Percentiles rank a stretch among this genome's conserved stretches.
These are phyloP conservation scores for Kalmusia sp. DNA, from an alignment of 2,329 filamentous ascomycete genomes.

Conservation along the genomic window DNA sequence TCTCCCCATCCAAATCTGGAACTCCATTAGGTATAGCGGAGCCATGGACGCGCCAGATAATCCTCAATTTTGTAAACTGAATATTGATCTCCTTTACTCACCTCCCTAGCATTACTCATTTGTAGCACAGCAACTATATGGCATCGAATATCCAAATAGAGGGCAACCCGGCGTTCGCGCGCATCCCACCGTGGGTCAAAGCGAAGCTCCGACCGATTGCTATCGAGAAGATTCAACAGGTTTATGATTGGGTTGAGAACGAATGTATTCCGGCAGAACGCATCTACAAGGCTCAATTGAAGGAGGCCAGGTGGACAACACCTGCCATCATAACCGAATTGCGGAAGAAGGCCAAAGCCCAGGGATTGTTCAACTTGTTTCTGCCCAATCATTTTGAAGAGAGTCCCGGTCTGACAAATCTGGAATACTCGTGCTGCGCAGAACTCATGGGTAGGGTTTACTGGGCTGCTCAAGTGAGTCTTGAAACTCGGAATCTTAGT, in stretches of 20 bases:
- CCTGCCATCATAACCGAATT: slow-evolving; percentile 52
- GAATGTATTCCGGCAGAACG: slow-evolving; percentile 54
- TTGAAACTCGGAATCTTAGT: not conserved
- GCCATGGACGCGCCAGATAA: slow-evolving; percentile 20
- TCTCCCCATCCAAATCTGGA: slow-evolving; percentile 11
- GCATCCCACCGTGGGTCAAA: slow-evolving; percentile 55
- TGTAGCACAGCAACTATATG: slow-evolving; percentile 16
- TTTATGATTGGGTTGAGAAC: slow-evolving; percentile 53
- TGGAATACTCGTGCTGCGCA: slow-evolving; percentile 55
- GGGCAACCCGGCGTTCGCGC: slow-evolving; percentile 46
- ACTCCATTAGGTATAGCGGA: slow-evolving; percentile 20
- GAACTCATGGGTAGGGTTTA: slow-evolving; percentile 57
- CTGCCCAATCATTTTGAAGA: slow-evolving; percentile 51
- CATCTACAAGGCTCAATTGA: slow-evolving; percentile 51
- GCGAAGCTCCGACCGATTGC: slow-evolving; percentile 58
- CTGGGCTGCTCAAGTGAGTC: slow-evolving; percentile 51
- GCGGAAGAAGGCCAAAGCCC: slow-evolving; percentile 50
- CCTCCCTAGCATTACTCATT: slow-evolving; percentile 11
- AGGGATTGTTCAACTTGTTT: slow-evolving; percentile 51
- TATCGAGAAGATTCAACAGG: slow-evolving; percentile 51
- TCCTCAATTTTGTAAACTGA: slow-evolving; percentile 10
- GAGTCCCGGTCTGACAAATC: slow-evolving; percentile 54
- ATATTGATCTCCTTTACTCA: slow-evolving; percentile 12
- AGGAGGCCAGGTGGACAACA: slow-evolving; percentile 45
- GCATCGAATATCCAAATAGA: slow-evolving; percentile 28